Base-by-base conservation (phyloP, 2,329 filamentous ascomycete species). In the Talaromyces sp. region DNA sequence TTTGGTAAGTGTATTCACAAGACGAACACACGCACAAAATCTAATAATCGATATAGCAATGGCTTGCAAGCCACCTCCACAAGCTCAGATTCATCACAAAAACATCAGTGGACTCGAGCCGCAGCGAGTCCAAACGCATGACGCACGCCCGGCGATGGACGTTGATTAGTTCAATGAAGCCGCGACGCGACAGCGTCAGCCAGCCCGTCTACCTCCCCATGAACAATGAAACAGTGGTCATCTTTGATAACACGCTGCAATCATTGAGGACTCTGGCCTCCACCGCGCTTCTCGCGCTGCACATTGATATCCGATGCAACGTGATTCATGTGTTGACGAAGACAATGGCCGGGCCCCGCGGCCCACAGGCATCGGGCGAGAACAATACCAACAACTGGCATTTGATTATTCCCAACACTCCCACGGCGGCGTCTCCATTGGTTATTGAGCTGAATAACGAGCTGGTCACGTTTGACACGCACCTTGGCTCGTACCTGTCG, bases 401-500 rank as follows among this genome's bases (percentile, higher is more conserved):
- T 66, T 75, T 79, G 62, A 77, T 80, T 61, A 66, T 80, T 32
- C 65, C 73, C 52, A 72, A 73, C 39, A 75, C 72, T 30, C 78
- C 78, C 15, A 76, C 75, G 4, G 74, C 78, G 7, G 78, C 78
- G 25, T 79, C 77, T 1, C 86, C 91, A 4, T 83, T 88, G 59
- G 89, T 99, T 53, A 80, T 98, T n/a, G 82, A 84, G 19, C 85
- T 99, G 59, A 96, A 96, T 77, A 84, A 87, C 54, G 89, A 92
- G 64, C 83, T 99, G 32, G 87, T 96, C n/a, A 81, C 86, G 28
- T 96, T 96, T 73, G 93, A 97, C 73, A 92, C 93, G 69, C 92
- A 89, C 25, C 83, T 92, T 42, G 85, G 86, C 3, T 83, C 84
- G 2, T 91, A 89, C 72, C 82, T 98, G 5, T 88, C 90, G 3